Conservation (phyloP, 192 early-diverging fungal species). For the Linderina pennispora region DNA sequence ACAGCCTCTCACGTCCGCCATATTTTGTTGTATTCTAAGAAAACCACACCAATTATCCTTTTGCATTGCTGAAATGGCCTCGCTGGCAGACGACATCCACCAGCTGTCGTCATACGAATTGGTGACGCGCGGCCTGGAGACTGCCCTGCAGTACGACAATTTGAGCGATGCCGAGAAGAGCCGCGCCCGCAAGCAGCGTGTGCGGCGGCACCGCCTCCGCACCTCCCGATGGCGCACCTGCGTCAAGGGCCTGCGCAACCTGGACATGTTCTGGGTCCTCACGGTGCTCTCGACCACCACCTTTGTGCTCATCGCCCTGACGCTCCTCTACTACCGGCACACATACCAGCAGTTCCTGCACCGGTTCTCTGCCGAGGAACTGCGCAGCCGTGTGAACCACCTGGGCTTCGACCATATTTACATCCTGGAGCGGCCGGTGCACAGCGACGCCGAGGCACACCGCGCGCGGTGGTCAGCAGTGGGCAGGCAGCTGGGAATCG, state of each 20-base stretch:
- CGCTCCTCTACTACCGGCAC: slow-evolving; percentile 40
- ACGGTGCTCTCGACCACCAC: slow-evolving; percentile 18
- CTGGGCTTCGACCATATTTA: slow-evolving; percentile 39
- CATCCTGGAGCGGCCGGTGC: slow-evolving; percentile 30
- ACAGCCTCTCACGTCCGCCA: too few species aligned
- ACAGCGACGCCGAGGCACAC: slow-evolving; percentile 8
- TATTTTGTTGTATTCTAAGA: too few species aligned
- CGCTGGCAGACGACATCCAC: slow-evolving; percentile 12
- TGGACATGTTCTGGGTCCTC: slow-evolving; percentile 44
- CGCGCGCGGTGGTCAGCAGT: slow-evolving; percentile 14
- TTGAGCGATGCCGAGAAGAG: slow-evolving; percentile 46
- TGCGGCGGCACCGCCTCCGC: slow-evolving; percentile 16
- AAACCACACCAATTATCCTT: too few species aligned
- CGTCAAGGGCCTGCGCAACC: slow-evolving; percentile 8
- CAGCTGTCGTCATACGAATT: slow-evolving; percentile 43
- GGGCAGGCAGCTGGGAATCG: slow-evolving; percentile 15
- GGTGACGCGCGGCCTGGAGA: slow-evolving; percentile 33
- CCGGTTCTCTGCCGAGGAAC: slow-evolving; percentile 37
- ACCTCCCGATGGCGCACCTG: slow-evolving; percentile 12
- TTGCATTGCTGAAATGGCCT: slow-evolving; percentile 9
- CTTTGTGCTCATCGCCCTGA: slow-evolving; percentile 38
- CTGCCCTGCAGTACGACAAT: slow-evolving; percentile 45
- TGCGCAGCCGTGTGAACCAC: slow-evolving; percentile 9
- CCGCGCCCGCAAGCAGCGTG: slow-evolving; percentile 36
- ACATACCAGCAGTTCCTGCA: slow-evolving; percentile 28